Conservation (phyloP, 2,329 filamentous ascomycete genomes). For the Macrophomina phaseolina region DNA sequence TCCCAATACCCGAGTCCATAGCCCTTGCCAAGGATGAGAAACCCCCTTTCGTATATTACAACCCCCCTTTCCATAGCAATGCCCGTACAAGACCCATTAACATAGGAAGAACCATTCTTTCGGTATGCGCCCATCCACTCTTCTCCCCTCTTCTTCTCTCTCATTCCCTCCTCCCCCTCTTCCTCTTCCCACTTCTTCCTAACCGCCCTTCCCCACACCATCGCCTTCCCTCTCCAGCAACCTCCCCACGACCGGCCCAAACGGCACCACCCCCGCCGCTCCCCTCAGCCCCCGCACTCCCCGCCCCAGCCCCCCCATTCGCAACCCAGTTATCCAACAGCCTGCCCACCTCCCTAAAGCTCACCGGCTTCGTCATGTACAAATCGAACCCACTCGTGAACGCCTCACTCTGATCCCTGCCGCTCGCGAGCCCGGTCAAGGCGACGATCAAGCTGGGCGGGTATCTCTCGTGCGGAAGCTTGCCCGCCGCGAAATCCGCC, state of each 20-base stretch:
- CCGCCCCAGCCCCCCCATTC: conserved; percentile 29
- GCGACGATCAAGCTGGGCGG: conserved; percentile 49
- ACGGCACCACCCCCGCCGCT: conserved; percentile 8
- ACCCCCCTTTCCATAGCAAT: neutral
- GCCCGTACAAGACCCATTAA: neutral
- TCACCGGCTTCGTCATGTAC: conserved; percentile 55
- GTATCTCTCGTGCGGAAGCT: neutral
- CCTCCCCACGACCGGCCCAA: conserved; percentile 10
- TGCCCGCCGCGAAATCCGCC: neutral
- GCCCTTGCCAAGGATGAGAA: neutral
- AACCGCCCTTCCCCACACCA: neutral
- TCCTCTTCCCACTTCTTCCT: neutral
- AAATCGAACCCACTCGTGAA: conserved; percentile 52
- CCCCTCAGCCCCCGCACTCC: conserved; percentile 1
- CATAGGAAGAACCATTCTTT: neutral
- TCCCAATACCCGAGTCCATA: too few species aligned
- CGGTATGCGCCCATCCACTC: neutral
- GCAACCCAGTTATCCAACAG: conserved; percentile 45
- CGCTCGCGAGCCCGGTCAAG: conserved; percentile 52
- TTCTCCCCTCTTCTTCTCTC: neutral
- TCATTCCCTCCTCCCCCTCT: neutral
- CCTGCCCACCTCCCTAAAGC: conserved; percentile 50
- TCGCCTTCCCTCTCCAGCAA: neutral
- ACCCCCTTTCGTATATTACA: neutral
- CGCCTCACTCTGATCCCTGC: conserved; percentile 51